Conservation (phyloP, 176 grass and related monocot species). For the Carex kokanica region DNA sequence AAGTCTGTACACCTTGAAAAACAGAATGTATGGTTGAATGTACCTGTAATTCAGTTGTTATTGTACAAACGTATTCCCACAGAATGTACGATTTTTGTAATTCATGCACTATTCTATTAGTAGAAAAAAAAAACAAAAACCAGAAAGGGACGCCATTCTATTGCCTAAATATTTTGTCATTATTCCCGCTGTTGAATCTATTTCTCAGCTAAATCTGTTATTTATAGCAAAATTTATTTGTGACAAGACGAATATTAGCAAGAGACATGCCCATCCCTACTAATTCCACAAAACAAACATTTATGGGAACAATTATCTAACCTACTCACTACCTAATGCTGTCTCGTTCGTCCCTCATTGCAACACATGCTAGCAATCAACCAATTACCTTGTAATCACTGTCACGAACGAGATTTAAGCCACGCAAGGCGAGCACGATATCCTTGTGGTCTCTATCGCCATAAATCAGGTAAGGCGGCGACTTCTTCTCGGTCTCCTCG, state of each 20-base stretch:
- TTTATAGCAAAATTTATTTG: background rate
- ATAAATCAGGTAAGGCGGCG: conserved; percentile 81
- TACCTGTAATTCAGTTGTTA: background rate
- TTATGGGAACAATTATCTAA: background rate
- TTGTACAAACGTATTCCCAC: background rate
- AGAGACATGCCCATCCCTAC: background rate
- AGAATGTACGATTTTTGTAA: background rate
- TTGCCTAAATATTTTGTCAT: conserved; percentile 2
- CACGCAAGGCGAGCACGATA: conserved; percentile 78
- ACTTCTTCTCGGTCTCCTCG: conserved; percentile 41
- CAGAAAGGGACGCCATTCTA: background rate
- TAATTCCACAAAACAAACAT: background rate
- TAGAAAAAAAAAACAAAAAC: background rate
- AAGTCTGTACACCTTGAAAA: background rate
- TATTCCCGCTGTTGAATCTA: background rate
- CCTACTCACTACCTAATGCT: background rate
- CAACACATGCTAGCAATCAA: background rate
- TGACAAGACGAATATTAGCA: background rate
- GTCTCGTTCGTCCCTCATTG: background rate
- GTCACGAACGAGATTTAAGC: conserved; percentile 92
- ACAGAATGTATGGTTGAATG: background rate
- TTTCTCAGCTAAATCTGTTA: background rate
- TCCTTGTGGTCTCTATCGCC: conserved; percentile 54
- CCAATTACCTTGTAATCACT: conserved; percentile 75
- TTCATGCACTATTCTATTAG: background rate